Conservation (phyloP, 805 yeast genomes). For the Sugiyamaella americana region DNA sequence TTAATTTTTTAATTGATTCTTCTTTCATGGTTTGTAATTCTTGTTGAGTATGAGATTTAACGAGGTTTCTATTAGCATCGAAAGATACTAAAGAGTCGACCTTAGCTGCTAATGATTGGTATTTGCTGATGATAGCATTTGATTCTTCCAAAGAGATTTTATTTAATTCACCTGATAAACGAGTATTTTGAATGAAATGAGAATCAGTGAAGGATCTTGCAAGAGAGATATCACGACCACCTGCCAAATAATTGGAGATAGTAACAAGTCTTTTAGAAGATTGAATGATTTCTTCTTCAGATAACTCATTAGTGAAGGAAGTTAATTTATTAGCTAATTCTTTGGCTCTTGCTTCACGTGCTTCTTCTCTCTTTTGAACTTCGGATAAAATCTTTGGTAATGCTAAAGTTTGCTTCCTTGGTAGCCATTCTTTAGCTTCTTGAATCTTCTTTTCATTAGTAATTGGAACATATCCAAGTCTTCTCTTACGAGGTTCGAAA, state of each 20-base stretch:
- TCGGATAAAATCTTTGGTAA: constrained; percentile 45
- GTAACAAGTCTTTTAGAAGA: constrained; percentile 51
- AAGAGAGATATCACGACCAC: constrained; percentile 52
- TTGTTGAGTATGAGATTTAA: constrained; percentile 34
- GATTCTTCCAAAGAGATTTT: constrained; percentile 30
- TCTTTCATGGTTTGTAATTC: constrained; percentile 28
- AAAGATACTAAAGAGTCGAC: constrained; percentile 45
- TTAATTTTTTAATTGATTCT: constrained; percentile 22
- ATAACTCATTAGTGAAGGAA: constrained; percentile 23
- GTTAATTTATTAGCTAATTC: constrained; percentile 32
- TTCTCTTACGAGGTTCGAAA: constrained; percentile 78
- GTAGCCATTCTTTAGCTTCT: constrained; percentile 54
- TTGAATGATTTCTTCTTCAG: constrained; percentile 30
- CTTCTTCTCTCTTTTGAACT: constrained; percentile 37
- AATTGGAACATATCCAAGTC: constrained; percentile 67
- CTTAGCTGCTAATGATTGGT: constrained; percentile 25
- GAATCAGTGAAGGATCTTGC: constrained; percentile 56
- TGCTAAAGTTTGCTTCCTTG: constrained; percentile 60
- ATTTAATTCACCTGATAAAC: constrained; percentile 31
- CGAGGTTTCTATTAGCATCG: constrained; percentile 40
- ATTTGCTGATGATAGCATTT: constrained; percentile 26
- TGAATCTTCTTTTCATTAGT: constrained; percentile 45
- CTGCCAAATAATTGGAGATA: constrained; percentile 48
- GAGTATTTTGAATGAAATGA: constrained; percentile 37
- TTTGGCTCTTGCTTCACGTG: constrained; percentile 32